A percentile compares a stretch with the other conserved stretches of the same genome.
Conservation (phyloP, 345 rosid species). For the Populus deltoides region DNA sequence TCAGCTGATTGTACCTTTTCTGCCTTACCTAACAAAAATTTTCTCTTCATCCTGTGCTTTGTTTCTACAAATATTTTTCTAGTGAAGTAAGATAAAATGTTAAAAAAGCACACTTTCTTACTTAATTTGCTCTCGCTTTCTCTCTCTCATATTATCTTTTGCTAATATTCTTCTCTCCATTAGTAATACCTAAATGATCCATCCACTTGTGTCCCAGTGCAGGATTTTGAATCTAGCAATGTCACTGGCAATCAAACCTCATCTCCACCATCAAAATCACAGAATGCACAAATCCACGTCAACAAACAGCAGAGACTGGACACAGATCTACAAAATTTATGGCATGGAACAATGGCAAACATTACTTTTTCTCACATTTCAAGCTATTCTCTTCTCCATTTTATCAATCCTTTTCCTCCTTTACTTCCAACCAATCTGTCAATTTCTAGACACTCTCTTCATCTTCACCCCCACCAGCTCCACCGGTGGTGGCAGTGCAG, state of each 20-base stretch:
- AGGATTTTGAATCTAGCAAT: constrained; percentile 3
- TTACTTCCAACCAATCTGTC: constrained; percentile 63
- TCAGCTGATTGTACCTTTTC: not conserved
- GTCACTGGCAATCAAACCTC: constrained; percentile 21
- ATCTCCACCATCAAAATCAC: constrained; percentile 11
- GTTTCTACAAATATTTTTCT: not conserved
- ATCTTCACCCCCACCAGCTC: constrained; percentile 22
- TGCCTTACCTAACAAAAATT: not conserved
- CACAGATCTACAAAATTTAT: constrained; percentile 90
- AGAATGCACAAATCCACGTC: constrained; percentile 22
- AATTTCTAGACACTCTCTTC: constrained; percentile 39
- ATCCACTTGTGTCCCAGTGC: not conserved
- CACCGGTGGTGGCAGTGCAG: constrained; percentile 29
- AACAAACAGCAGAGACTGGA: constrained; percentile 53
- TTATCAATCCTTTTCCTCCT: constrained; percentile 61
- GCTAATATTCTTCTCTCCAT: not conserved
- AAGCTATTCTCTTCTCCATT: constrained; percentile 67
- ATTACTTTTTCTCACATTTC: constrained; percentile 52
- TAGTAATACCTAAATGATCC: not conserved
- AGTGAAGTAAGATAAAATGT: not conserved
- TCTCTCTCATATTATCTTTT: not conserved
- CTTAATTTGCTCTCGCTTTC: not conserved
- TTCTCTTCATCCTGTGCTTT: not conserved
- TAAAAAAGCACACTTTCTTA: not conserved
- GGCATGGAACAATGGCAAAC: constrained; percentile 94